Conservation (phyloP, 2,329 filamentous ascomycete genomes). For the Scedosporium boydii region DNA sequence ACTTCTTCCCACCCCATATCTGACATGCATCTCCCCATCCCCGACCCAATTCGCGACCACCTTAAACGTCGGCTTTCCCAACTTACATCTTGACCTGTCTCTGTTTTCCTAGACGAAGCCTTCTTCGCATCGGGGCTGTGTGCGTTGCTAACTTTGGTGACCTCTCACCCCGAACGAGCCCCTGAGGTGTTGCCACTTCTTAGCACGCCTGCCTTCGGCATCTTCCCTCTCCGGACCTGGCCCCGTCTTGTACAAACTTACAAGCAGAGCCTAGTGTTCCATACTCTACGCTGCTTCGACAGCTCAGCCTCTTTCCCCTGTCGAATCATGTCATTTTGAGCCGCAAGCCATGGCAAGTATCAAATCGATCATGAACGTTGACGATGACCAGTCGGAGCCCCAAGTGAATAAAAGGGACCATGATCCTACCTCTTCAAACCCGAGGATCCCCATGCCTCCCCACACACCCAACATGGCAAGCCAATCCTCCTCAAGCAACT, state of each 20-base stretch:
- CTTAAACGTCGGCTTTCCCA: slow-evolving; percentile 1
- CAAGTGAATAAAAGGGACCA: slow-evolving; percentile 8
- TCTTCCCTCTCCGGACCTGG: not conserved
- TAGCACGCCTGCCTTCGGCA: not conserved
- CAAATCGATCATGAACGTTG: slow-evolving; percentile 10
- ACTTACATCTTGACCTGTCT: slow-evolving; percentile 2
- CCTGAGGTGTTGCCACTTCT: not conserved
- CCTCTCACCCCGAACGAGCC: not conserved
- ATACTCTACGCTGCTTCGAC: not conserved
- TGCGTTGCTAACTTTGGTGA: slow-evolving; percentile 6
- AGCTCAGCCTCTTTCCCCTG: slow-evolving; percentile 3
- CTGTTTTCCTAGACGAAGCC: not conserved
- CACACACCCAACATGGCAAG: not conserved
- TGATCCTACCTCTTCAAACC: slow-evolving; percentile 4
- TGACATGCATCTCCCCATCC: slow-evolving; percentile 2
- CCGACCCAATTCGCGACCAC: not conserved
- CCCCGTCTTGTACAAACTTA: not conserved
- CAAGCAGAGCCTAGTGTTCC: not conserved
- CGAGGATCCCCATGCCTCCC: not conserved
- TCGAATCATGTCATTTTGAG: slow-evolving; percentile 3
- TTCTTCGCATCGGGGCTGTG: slow-evolving; percentile 3
- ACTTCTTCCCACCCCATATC: not conserved
- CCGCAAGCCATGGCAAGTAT: slow-evolving; percentile 8
- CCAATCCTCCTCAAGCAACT: not conserved
- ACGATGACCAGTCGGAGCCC: slow-evolving; percentile 4